Base-by-base conservation (phyloP, 208 protist species). In the Endotrypanum monterogeii region DNA sequence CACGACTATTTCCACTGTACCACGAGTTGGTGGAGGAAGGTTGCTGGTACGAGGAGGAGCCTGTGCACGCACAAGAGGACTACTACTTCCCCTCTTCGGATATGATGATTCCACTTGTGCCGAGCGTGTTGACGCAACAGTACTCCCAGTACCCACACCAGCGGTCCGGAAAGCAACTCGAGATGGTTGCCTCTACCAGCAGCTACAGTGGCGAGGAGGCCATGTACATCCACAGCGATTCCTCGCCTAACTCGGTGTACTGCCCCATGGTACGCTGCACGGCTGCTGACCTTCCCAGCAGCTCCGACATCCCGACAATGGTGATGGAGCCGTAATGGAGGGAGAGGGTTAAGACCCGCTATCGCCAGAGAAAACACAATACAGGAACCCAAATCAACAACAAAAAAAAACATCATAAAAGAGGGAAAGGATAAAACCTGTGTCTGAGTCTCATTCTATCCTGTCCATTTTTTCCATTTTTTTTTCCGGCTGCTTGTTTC, bases 41-140 rank as follows among this genome's bases (percentile, higher is more conserved):
- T 12, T 83, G 76, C 80, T 80, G 74, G 74, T 74, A 80, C 71
- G 76, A 82, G 58, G 57, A 77, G 65, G 54, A 71, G 57, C 9
- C 35, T 44, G 32, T 54, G 41, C 58, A 57, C 25, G 61, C 73
- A 25, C 52, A 70, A 61, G 50, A 81, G 44, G 66, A 79, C 51
- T 80, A 82, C 76, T 85, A 82, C 76, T 85, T 85, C 81, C 81
- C 81, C 9, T 76, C 73, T 46, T 73, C 71, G 5, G 81, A 82
- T 30, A 82, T 82, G 78, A 65, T 76, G 61, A 61, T 67, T 30
- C 76, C 76, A 44, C 76, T 80, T 23, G 76, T 74, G 52, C 76
- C 76, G 20, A 80, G 67, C 76, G 62, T 32, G 1, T 61, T 71
- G 41, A 73, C 69, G 32, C 76, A 74, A 69, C 58, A 52, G 32